Evolutionary conservation across 441 rosid species (phyloP).

Genomic region (Populus trichocarpa): DNA sequence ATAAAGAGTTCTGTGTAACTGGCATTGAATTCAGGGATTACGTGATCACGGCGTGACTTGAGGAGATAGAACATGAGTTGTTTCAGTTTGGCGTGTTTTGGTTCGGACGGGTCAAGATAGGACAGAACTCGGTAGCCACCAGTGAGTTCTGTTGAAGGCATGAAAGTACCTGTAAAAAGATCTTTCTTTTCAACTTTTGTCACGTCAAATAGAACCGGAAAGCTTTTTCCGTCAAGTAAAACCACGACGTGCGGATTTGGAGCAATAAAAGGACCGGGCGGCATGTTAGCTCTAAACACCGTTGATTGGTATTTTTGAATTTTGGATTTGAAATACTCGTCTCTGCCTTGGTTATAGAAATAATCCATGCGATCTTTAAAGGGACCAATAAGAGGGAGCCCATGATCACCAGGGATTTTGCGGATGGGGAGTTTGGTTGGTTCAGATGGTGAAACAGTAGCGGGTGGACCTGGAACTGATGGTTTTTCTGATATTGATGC

Average conservation of each 20-base stretch:
- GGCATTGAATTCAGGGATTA: constrained; percentile 68
- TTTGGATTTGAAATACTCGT: constrained; percentile 64
- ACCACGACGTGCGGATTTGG: constrained; percentile 55
- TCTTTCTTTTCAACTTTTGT: constrained; percentile 74
- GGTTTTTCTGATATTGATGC: not conserved
- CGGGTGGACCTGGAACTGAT: not conserved
- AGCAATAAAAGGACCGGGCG: constrained; percentile 72
- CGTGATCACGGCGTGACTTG: constrained; percentile 43
- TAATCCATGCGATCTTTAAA: constrained; percentile 63
- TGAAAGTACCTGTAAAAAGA: constrained; percentile 76
- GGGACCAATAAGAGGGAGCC: constrained; percentile 66
- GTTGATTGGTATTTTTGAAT: constrained; percentile 64
- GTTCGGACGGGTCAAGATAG: constrained; percentile 77
- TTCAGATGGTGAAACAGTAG: not conserved
- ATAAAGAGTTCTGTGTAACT: constrained; percentile 46
- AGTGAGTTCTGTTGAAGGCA: constrained; percentile 73
- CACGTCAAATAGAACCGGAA: constrained; percentile 67
- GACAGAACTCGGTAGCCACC: constrained; percentile 74
- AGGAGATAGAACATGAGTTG: constrained; percentile 53
- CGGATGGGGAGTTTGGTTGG: constrained; percentile 49
- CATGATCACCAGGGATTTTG: constrained; percentile 64
- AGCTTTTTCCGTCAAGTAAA: constrained; percentile 79
- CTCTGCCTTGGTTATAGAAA: constrained; percentile 69
- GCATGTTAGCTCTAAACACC: constrained; percentile 62
- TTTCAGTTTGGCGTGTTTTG: constrained; percentile 62